These are phyloP conservation scores for Trametes hirsuta DNA, from an alignment of 1,284 basidiomycete species.

Conservation along the genomic window DNA sequence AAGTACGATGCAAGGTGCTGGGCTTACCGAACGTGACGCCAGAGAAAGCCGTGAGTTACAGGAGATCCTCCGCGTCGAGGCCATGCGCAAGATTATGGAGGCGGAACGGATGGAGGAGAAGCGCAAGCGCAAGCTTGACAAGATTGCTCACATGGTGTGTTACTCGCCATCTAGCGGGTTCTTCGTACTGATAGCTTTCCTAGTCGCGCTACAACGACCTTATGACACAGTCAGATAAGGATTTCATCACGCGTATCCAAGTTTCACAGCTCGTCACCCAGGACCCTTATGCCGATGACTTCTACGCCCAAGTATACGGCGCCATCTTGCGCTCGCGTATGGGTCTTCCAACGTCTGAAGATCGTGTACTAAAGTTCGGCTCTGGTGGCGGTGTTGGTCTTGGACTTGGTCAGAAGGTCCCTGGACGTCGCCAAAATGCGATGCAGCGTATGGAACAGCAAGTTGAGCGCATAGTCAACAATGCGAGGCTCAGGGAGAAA, in stretches of 20 bases:
- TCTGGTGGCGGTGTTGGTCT: slow-evolving; percentile 82
- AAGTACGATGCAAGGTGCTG: slow-evolving; percentile 60
- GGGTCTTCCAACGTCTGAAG: slow-evolving; percentile 69
- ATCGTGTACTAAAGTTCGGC: slow-evolving; percentile 82
- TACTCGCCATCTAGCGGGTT: background rate
- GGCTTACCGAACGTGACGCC: slow-evolving; percentile 31
- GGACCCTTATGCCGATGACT: slow-evolving; percentile 97
- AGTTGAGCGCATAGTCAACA: slow-evolving; percentile 95
- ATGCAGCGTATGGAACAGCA: slow-evolving; percentile 98
- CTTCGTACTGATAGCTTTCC: background rate
- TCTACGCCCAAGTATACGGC: slow-evolving; percentile 96
- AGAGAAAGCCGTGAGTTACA: slow-evolving; percentile 52
- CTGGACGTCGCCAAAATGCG: slow-evolving; percentile 82
- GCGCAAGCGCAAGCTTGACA: slow-evolving; percentile 76
- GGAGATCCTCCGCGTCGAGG: slow-evolving; percentile 71
- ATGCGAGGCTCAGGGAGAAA: slow-evolving; percentile 84
- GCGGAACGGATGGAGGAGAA: slow-evolving; percentile 86
- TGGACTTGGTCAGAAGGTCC: slow-evolving; percentile 69
- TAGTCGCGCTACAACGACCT: slow-evolving; percentile 96
- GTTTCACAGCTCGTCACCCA: slow-evolving; percentile 96
- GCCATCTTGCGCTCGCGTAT: slow-evolving; percentile 79
- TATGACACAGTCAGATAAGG: slow-evolving; percentile 99
- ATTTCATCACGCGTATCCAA: slow-evolving; percentile 99
- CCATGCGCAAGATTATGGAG: slow-evolving; percentile 86
- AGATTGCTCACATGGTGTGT: slow-evolving; percentile 84